Evolutionary conservation across 176 grass and related monocot species (phyloP).

Genomic region (Zea luxurians): DNA sequence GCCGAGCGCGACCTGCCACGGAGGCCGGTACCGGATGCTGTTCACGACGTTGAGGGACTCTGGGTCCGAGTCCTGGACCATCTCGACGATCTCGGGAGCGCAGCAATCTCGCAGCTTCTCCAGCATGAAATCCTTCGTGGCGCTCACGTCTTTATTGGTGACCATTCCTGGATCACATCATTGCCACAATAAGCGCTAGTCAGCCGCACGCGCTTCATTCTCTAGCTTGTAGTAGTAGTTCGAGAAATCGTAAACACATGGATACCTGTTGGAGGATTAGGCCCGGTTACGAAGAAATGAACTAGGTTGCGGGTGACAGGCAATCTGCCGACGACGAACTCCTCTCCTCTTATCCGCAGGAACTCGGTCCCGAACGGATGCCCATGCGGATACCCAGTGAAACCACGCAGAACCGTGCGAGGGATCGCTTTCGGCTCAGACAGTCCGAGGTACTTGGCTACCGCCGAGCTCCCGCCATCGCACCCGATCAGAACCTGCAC

Average conservation of each 20-base stretch:
- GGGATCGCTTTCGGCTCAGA: neutral
- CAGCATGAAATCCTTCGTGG: neutral
- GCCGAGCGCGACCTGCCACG: conserved; percentile 38
- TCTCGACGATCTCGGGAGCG: conserved; percentile 25
- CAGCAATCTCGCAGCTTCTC: neutral
- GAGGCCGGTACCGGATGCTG: conserved; percentile 29
- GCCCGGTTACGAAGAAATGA: neutral
- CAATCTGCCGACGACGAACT: conserved; percentile 6
- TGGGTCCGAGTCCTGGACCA: conserved; percentile 32
- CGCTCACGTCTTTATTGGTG: neutral
- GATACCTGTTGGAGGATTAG: neutral
- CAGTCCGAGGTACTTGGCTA: neutral
- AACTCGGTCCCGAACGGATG: conserved; percentile 19
- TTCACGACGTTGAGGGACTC: conserved; percentile 27
- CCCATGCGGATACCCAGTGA: conserved; percentile 13
- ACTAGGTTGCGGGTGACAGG: conserved; percentile 29
- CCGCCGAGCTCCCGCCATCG: conserved; percentile 13
- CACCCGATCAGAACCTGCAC: conserved; percentile 22
- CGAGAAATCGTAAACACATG: too few species aligned
- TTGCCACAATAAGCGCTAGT: too few species aligned
- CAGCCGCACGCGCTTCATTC: too few species aligned
- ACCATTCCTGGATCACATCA: too few species aligned
- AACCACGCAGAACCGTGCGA: neutral
- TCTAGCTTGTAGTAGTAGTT: too few species aligned
- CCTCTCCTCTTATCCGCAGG: neutral